These are phyloP conservation scores for Neofusicoccum kwambonambiense DNA, from an alignment of 2,329 filamentous ascomycete species.

Conservation along the genomic window DNA sequence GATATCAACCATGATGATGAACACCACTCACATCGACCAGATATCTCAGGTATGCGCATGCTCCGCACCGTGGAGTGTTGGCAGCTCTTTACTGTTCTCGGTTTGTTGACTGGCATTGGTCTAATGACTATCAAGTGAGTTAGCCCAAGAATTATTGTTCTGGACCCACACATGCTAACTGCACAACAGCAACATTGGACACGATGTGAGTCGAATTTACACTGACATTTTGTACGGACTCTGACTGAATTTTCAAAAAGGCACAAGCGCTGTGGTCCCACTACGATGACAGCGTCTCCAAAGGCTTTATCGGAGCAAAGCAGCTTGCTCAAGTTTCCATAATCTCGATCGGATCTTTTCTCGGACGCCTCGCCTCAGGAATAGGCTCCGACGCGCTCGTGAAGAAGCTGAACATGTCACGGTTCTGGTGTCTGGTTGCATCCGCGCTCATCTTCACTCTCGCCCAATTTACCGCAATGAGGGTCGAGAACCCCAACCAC, in stretches of 20 bases:
- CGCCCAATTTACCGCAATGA: conserved; percentile 75
- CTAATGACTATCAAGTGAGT: conserved; percentile 98
- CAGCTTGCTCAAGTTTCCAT: conserved; percentile 94
- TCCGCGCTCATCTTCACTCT: conserved; percentile 75
- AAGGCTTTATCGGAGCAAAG: conserved; percentile 72
- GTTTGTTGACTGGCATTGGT: conserved; percentile 86
- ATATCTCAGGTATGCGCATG: conserved; percentile 82
- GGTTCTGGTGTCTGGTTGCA: conserved; percentile 85
- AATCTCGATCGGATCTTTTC: conserved; percentile 83
- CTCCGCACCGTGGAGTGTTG: conserved; percentile 77
- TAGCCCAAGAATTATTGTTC: neutral
- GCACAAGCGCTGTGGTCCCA: conserved; percentile 82
- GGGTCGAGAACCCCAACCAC: conserved; percentile 71
- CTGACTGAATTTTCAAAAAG: conserved; percentile 27
- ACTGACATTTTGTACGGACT: neutral
- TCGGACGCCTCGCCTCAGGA: conserved; percentile 68
- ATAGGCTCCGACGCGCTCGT: conserved; percentile 90
- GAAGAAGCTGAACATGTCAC: conserved; percentile 73
- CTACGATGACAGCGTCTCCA: conserved; percentile 70
- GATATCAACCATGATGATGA: conserved; percentile 58
- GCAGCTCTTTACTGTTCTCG: conserved; percentile 85
- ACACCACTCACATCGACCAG: conserved; percentile 75
- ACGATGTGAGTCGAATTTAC: neutral
- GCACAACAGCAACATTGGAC: conserved; percentile 81
- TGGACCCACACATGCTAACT: neutral